phyloP scores from a whole-genome alignment of 179 eudicot genomes.

The Carnegiea gigantea region DNA sequence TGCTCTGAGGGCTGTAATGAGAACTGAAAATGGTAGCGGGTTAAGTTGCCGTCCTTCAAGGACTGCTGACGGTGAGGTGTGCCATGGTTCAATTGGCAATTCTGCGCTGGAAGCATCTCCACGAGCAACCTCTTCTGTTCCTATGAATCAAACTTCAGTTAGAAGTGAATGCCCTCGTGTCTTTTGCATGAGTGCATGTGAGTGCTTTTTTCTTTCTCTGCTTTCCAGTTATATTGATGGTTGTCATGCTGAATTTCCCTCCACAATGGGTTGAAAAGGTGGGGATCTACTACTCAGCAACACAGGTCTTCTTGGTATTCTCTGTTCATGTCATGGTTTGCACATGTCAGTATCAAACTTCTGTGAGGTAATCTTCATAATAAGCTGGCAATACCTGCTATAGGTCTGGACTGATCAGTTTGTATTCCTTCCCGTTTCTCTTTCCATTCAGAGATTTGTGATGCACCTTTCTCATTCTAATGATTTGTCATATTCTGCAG shows the following conservation, averaged over 20 bases:
- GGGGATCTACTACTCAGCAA: constrained; percentile 63
- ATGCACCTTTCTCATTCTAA: constrained; percentile 10
- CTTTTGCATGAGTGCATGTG: constrained; percentile 62
- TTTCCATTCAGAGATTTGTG: neutral
- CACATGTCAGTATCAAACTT: constrained; percentile 63
- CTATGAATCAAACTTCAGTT: constrained; percentile 27
- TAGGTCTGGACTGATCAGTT: neutral
- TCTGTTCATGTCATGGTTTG: constrained; percentile 65
- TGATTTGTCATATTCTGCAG: constrained; percentile 37
- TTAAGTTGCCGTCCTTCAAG: constrained; percentile 16
- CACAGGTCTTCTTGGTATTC: constrained; percentile 66
- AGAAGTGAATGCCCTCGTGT: constrained; percentile 55
- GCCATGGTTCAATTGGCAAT: constrained; percentile 23
- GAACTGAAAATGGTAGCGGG: constrained; percentile 26
- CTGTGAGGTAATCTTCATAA: constrained; percentile 49
- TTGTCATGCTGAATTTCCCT: constrained; percentile 24
- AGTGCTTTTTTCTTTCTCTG: constrained; percentile 24
- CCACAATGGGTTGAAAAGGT: constrained; percentile 39
- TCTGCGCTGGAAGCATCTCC: constrained; percentile 25
- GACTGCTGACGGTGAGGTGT: constrained; percentile 28
- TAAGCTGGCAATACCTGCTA: neutral
- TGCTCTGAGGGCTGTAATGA: constrained; percentile 28
- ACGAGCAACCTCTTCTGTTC: constrained; percentile 27
- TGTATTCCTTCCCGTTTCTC: neutral
- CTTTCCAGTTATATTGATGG: constrained; percentile 7